Evolutionary conservation across 1,284 basidiomycete species (phyloP).

Genomic region (Marasmius fiardii): DNA sequence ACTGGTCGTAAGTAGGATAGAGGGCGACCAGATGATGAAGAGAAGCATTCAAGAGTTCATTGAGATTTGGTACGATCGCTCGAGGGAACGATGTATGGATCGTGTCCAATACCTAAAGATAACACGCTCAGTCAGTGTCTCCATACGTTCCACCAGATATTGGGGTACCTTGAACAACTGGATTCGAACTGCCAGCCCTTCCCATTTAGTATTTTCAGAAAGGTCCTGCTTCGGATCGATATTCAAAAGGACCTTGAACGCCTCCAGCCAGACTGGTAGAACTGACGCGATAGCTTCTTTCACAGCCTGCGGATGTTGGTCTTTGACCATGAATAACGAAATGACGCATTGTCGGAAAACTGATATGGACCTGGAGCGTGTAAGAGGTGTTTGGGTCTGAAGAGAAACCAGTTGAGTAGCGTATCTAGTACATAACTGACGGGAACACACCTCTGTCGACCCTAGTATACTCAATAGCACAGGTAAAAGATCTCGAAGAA

Average conservation of each 20-base stretch:
- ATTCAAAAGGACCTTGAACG: slow-evolving; percentile 77
- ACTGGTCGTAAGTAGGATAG: slow-evolving; percentile 62
- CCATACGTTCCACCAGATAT: background rate
- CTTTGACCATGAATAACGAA: slow-evolving; percentile 92
- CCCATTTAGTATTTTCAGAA: slow-evolving; percentile 62
- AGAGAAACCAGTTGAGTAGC: slow-evolving; percentile 9
- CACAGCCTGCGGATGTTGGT: slow-evolving; percentile 83
- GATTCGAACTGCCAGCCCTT: slow-evolving; percentile 70
- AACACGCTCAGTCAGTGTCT: background rate
- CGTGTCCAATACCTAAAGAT: slow-evolving; percentile 57
- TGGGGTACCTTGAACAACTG: slow-evolving; percentile 72
- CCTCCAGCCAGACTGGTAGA: slow-evolving; percentile 86
- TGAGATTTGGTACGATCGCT: slow-evolving; percentile 57
- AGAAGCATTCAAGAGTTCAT: slow-evolving; percentile 58
- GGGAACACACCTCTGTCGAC: slow-evolving; percentile 56
- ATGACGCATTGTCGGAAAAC: slow-evolving; percentile 91
- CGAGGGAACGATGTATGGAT: slow-evolving; percentile 78
- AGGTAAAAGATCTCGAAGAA: slow-evolving; percentile 82
- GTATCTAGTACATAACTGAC: background rate
- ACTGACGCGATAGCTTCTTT: slow-evolving; percentile 80
- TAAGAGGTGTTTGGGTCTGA: slow-evolving; percentile 71
- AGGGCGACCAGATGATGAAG: slow-evolving; percentile 66
- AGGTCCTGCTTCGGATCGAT: slow-evolving; percentile 64
- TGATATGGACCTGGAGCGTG: slow-evolving; percentile 80
- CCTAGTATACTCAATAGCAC: slow-evolving; percentile 83